Evolutionary conservation across 306 rosid genomes (phyloP).

Genomic region (Prunus mume): DNA sequence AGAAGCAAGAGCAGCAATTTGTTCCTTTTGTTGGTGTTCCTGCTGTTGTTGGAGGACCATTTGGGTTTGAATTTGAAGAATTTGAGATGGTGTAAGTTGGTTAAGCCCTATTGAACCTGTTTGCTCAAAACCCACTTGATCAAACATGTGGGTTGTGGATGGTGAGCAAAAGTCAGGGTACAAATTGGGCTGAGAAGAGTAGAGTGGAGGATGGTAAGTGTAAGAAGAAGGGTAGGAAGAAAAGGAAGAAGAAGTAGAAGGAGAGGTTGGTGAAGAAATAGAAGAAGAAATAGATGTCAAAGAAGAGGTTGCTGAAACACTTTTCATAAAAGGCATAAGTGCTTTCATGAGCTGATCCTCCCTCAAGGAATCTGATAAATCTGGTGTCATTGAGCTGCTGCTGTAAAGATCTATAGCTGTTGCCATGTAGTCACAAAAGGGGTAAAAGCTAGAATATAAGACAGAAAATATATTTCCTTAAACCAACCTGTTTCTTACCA

Average conservation of each 20-base stretch:
- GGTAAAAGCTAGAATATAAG: no score
- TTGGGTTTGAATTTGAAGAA: slow-evolving; percentile 77
- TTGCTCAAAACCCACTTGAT: slow-evolving; percentile 31
- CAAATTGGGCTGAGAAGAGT: slow-evolving; percentile 24
- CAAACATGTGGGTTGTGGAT: slow-evolving; percentile 20
- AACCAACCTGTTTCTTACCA: slow-evolving; percentile 25
- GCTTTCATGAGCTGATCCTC: slow-evolving; percentile 72
- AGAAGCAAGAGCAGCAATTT: slow-evolving; percentile 26
- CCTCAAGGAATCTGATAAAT: slow-evolving; percentile 47
- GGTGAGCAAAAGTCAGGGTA: slow-evolving; percentile 30
- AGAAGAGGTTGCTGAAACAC: slow-evolving; percentile 32
- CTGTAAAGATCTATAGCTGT: slow-evolving; percentile 47
- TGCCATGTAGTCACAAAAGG: slow-evolving; percentile 39
- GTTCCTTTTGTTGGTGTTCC: slow-evolving; percentile 16
- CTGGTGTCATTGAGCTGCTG: slow-evolving; percentile 21
- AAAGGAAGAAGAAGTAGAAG: slow-evolving; percentile 19
- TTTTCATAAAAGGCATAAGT: slow-evolving; percentile 68
- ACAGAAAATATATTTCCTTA: background rate
- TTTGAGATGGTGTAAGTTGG: slow-evolving; percentile 71
- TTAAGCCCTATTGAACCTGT: slow-evolving; percentile 58
- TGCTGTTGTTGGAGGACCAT: slow-evolving; percentile 42
- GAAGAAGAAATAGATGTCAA: background rate
- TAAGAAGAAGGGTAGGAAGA: slow-evolving; percentile 12
- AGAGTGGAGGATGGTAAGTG: background rate
- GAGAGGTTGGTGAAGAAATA: slow-evolving; percentile 8